Evolutionary conservation across 345 rosid genomes (phyloP).

Genomic region (Lepidium aucheri): DNA sequence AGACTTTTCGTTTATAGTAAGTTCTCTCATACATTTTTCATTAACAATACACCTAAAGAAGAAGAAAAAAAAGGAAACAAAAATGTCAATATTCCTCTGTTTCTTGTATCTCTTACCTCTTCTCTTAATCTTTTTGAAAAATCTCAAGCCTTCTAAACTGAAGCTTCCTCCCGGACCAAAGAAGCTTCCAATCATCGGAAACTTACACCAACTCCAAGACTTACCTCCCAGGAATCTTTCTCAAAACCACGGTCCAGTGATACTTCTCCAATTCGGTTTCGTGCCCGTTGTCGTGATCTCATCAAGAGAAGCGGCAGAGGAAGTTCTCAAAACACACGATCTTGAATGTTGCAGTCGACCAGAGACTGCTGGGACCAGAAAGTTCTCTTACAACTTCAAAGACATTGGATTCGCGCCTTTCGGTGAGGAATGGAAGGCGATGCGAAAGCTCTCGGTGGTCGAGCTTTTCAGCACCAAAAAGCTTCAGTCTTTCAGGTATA

Average conservation of each 20-base stretch:
- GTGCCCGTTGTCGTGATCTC: not conserved
- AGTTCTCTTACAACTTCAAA: conserved; percentile 11
- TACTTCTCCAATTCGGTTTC: conserved; percentile 14
- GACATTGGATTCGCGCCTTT: conserved; percentile 30
- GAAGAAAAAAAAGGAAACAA: not conserved
- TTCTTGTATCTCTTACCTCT: conserved; percentile 33
- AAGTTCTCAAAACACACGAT: conserved; percentile 23
- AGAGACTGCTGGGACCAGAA: not conserved
- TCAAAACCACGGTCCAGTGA: conserved; percentile 14
- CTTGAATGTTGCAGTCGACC: conserved; percentile 23
- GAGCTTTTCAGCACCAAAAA: conserved; percentile 20
- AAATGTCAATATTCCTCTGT: conserved; percentile 22
- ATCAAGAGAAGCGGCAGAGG: conserved; percentile 17
- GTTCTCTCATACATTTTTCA: too few species aligned
- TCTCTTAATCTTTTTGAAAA: conserved; percentile 17
- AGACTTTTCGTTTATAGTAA: too few species aligned
- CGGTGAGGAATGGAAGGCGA: conserved; percentile 26
- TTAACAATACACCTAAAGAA: too few species aligned
- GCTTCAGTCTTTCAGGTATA: conserved; percentile 7
- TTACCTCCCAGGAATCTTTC: not conserved
- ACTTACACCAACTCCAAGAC: conserved; percentile 24
- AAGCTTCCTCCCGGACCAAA: conserved; percentile 27
- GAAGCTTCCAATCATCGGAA: conserved; percentile 31
- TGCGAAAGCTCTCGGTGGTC: conserved; percentile 13
- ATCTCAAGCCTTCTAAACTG: not conserved